Base-by-base conservation (phyloP, 192 early-diverging fungal genomes). In the Rhizoclosmatium sp. region DNA sequence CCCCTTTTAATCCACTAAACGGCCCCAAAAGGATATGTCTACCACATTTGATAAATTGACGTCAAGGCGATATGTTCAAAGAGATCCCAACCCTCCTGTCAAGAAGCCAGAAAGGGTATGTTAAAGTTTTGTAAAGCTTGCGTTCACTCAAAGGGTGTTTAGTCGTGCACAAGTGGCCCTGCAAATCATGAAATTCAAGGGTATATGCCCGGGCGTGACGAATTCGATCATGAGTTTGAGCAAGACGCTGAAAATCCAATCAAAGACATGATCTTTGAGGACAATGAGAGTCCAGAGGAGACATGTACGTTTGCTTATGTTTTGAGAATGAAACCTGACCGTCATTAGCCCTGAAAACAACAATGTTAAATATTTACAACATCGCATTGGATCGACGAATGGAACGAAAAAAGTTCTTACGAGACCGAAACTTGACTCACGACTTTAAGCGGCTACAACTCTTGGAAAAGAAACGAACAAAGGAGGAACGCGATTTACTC, bases 151-250 rank as follows among this genome's bases (percentile, higher is more conserved):
- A 59, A 19, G 64, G 70, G 10, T 82, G 48, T 61, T 69, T 85
- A 94, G 81, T 89, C 94, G 9, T 89, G 96, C 45, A 90, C 93
- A 16, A 94, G 92, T 86, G 88, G 91, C 40, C 97, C 98, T 4
- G 91, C 93, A 54, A 96, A 95, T 83, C 98, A 99, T 71, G 98
- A 99, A 82, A 95, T 99, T 78, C 88, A 91, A 45, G 98, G 98
- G 3, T 99, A 94, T 76, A 99, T 99, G 98, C 98, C 98, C 19
- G 93, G 93, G 14, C 94, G 98, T 23, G 81, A 90, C 39, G 98
- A 99, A 84, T 99, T 98, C 83, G 98, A 99, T 69, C 89, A 88
- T n/a, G 98, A 99, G 83, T 90, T 91, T 75, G 97, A 98, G 64
- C 97, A 98, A 72, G 96, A 97, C 48, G 96, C 97, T 2, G 98